Evolutionary conservation across 2,329 filamentous ascomycete species (phyloP), one percentile per base, ranked within the genome.

Genomic region (Apiospora kogelbergensis): DNA sequence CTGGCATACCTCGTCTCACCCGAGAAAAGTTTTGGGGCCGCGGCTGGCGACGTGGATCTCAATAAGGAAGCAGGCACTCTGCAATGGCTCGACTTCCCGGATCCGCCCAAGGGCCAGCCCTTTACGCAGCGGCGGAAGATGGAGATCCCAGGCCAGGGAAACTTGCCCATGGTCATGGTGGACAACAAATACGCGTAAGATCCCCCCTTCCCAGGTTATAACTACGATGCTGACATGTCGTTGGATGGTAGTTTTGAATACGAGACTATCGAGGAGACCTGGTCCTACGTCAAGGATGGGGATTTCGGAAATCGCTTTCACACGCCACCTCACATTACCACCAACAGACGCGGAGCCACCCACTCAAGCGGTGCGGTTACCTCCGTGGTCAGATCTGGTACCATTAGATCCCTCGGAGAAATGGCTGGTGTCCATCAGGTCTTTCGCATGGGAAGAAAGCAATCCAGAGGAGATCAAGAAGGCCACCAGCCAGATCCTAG

Each of bases 61-160:
- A 83, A 86, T 70, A 73, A 78, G 6, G 75, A 78, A 0, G 79
- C 80, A 0, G 87, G 86, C 22, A 83, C 84, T 3, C 76, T 91
- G 69, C 80, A 85, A 60, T 91, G 88, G 87, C 84, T 81, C 6
- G 89, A 90, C 72, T 82, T 90, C 60, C 89, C 89, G 1, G 89
- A 90, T 70, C 88, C 88, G 20, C 80, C 83, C 1, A 81, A 81
- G 30, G 81, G 80, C 15, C 80, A 81, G n/a, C 81, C 84, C 13
- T 76, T 88, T 42, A 85, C 82, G 11, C 84, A 88, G 74, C 81
- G 87, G 46, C 88, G 86, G 74, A 86, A 85, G 76, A 80, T 88
- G 7, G 87, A 89, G 72, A 84, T 89, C n/a, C 83, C 84, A 73
- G 82, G 84, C 1, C 84, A 86, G 72, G 82, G 78, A 66, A 84